Conservation (phyloP, 1,284 basidiomycete genomes). For the Lentinula novae-zelandiae region DNA sequence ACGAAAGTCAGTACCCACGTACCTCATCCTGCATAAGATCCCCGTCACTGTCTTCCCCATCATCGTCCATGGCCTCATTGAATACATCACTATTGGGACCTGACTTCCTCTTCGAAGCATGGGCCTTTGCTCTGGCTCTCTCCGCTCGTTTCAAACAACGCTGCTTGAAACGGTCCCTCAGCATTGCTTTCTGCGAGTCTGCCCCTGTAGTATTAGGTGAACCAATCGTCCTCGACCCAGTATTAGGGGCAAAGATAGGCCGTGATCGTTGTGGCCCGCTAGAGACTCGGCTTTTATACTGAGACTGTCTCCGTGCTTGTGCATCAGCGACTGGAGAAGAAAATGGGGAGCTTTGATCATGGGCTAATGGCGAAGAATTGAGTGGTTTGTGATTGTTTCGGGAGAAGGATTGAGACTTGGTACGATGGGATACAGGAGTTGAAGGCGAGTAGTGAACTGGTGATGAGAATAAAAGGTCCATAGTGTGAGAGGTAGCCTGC, state of each 20-base stretch:
- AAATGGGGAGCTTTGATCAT: constrained; percentile 30
- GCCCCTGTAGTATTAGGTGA: constrained; percentile 9
- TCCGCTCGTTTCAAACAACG: constrained; percentile 57
- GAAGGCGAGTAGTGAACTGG: constrained; percentile 11
- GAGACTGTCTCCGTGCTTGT: constrained; percentile 40
- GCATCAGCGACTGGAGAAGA: constrained; percentile 38
- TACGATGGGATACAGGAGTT: constrained; percentile 12
- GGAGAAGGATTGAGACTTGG: constrained; percentile 7
- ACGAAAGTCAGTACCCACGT: not conserved
- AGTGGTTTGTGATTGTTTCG: constrained; percentile 31
- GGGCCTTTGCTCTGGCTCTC: constrained; percentile 46
- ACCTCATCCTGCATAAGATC: constrained; percentile 13
- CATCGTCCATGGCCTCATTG: constrained; percentile 44
- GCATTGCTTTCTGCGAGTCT: constrained; percentile 38
- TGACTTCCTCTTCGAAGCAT: constrained; percentile 35
- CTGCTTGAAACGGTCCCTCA: constrained; percentile 58
- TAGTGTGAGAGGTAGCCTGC: not conserved
- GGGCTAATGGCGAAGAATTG: constrained; percentile 46
- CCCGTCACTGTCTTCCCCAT: constrained; percentile 37
- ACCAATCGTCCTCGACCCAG: not conserved
- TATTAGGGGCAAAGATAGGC: not conserved
- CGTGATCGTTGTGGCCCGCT: constrained; percentile 13
- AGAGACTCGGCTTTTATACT: constrained; percentile 36
- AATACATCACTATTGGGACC: constrained; percentile 47
- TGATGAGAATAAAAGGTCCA: constrained; percentile 6